These are phyloP conservation scores for Hericium coralloides DNA, from an alignment of 768 basidiomycete species.

Conservation along the genomic window DNA sequence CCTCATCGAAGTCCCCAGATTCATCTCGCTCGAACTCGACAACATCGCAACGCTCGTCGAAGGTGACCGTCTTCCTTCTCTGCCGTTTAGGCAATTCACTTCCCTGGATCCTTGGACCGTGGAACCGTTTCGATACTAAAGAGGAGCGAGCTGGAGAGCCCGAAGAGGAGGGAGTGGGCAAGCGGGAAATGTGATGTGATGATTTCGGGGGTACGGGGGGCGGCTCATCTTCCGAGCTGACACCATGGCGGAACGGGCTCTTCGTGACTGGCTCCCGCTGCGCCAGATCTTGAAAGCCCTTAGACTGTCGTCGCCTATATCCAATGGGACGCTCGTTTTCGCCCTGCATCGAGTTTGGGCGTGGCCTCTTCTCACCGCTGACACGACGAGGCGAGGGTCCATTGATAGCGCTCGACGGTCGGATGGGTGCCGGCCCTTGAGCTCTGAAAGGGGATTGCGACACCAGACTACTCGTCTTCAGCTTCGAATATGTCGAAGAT, in stretches of 20 bases:
- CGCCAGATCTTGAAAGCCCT: conserved; percentile 61
- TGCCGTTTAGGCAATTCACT: conserved; percentile 26
- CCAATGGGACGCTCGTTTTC: conserved; percentile 67
- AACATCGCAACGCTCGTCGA: conserved; percentile 73
- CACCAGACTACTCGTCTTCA: conserved; percentile 70
- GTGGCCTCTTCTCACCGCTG: conserved; percentile 72
- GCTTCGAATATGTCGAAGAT: conserved; percentile 73
- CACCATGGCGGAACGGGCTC: conserved; percentile 59
- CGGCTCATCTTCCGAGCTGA: conserved; percentile 14
- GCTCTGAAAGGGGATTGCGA: conserved; percentile 82
- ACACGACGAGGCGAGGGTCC: conserved; percentile 37
- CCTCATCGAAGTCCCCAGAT: conserved; percentile 27
- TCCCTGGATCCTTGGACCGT: conserved; percentile 60
- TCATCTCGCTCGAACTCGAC: conserved; percentile 69
- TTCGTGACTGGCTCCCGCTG: conserved; percentile 74
- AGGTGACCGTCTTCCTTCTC: conserved; percentile 71
- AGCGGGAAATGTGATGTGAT: conserved; percentile 1
- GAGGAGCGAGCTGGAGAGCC: conserved; percentile 56
- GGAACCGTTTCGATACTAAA: conserved; percentile 62
- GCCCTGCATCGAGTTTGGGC: conserved; percentile 63
- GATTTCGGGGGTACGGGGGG: conserved; percentile 17
- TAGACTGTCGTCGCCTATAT: conserved; percentile 68
- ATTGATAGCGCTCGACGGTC: conserved; percentile 27
- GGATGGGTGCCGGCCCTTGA: conserved; percentile 30
- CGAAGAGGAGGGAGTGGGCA: conserved; percentile 18